phyloP scores from a whole-genome alignment of 441 rosid genomes.

The Jatropha multifida region DNA sequence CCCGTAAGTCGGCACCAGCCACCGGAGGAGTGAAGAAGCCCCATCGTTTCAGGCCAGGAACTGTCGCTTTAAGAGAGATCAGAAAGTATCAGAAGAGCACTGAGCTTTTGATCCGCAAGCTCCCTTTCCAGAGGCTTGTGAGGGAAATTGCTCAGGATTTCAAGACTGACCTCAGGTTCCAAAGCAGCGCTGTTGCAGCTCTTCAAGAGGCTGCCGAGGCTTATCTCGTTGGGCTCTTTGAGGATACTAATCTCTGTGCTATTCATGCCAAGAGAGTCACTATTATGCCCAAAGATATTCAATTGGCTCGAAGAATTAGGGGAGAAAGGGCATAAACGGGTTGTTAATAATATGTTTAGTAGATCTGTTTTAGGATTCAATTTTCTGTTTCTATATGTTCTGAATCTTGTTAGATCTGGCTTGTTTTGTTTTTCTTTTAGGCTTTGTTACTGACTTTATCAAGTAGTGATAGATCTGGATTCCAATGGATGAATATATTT shows the following conservation, averaged over 20 bases:
- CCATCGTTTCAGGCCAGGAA: constrained; percentile 35
- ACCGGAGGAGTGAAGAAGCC: constrained; percentile 40
- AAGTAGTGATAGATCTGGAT: neutral
- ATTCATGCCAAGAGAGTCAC: constrained; percentile 36
- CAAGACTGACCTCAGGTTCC: constrained; percentile 34
- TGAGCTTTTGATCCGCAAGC: constrained; percentile 34
- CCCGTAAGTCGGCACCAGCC: constrained; percentile 34
- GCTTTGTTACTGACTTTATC: neutral
- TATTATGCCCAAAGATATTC: constrained; percentile 36
- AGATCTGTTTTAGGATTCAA: neutral
- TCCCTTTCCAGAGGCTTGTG: constrained; percentile 33
- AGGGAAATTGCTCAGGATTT: constrained; percentile 37
- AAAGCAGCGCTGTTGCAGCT: constrained; percentile 32
- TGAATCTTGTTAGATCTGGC: constrained; percentile 7
- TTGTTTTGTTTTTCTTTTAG: neutral
- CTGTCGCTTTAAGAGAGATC: constrained; percentile 31
- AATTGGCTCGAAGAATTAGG: constrained; percentile 30
- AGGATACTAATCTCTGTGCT: constrained; percentile 29
- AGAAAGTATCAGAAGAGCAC: constrained; percentile 37
- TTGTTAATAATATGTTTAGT: neutral
- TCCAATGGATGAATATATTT: neutral
- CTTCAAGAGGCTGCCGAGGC: constrained; percentile 36
- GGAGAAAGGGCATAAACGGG: constrained; percentile 30
- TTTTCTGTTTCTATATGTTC: neutral
- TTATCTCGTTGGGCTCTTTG: constrained; percentile 30